Base-by-base conservation (phyloP, 768 basidiomycete species). In the Hortiboletus flavorubellus region DNA sequence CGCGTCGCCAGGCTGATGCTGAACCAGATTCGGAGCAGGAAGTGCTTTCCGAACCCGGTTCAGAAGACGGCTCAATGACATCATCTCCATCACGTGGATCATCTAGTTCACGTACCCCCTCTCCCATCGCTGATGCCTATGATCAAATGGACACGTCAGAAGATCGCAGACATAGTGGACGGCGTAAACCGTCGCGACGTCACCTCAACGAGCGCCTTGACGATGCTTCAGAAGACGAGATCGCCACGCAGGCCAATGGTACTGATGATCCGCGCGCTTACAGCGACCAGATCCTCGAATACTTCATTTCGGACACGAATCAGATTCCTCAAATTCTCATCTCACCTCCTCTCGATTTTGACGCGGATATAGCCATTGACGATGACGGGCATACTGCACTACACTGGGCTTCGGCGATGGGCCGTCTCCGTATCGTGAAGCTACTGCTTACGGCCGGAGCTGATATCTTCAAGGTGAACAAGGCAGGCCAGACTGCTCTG, bases 321-420 rank as follows among this genome's bases (percentile, higher is more conserved):
- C 89, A 93, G 66, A 85, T 95, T 31, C 97, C 97, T 9, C 79
- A 83, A 23, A 76, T 97, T 54, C 85, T 99, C 62, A 86, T 96
- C 56, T 81, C 80, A 39, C 97, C 94, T 15, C 94, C 96, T 6
- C 67, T 81, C 39, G 91, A 97, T 72, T 95, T 97, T 68, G 93
- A 98, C 69, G 86, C 97, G 12, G 93, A 98, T 64, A 89, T 94
- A 78, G 85, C 88, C 34, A 98, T 99, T 58, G 97, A 99, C 74
- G 97, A 98, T 59, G 97, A 99, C 67, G 93, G 93, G 0, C 97
- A 99, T 69, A 97, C 95, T 0, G 85, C 97, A 21, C 75, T 99
- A 14, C 97, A 99, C 63, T 99, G 97, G 97, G 96, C 95, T 4
- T 95, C 93, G 64, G 97, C 97, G 11, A 98, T 99, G 96, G 97